Conservation (phyloP, 2,329 filamentous ascomycete genomes). For the Akanthomyces uredinophilus region DNA sequence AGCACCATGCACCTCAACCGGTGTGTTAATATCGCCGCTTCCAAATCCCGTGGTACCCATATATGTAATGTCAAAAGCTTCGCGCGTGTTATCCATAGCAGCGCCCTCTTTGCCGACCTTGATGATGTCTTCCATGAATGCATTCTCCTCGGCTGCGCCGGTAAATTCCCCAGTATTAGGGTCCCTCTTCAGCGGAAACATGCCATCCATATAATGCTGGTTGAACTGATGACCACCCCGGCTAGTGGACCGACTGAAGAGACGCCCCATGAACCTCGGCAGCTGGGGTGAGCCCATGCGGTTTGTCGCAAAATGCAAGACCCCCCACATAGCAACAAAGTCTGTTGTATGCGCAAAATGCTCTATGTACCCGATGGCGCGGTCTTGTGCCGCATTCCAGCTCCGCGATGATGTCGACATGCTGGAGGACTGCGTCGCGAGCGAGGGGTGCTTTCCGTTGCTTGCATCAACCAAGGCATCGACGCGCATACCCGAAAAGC, state of each 20-base stretch:
- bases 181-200: slow-evolving; percentile 51
- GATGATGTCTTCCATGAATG: slow-evolving; percentile 57
- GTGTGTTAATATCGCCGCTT: slow-evolving; percentile 28
- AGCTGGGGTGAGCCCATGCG: slow-evolving; percentile 37
- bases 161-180: slow-evolving; percentile 35
- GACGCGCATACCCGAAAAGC: slow-evolving; percentile 22
- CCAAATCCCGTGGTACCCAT: slow-evolving; percentile 36
- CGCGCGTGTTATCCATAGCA: slow-evolving; percentile 38
- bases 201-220: slow-evolving; percentile 58
- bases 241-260: slow-evolving; percentile 50
- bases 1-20: slow-evolving; percentile 36
- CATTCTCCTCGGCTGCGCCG: slow-evolving; percentile 44
- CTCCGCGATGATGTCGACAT: slow-evolving; percentile 31
- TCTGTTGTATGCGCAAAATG: slow-evolving; percentile 74
- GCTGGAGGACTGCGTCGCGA: slow-evolving; percentile 23
- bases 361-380: slow-evolving; percentile 66
- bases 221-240: slow-evolving; percentile 54
- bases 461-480: slow-evolving; percentile 20
- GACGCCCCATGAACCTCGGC: slow-evolving; percentile 55
- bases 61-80: slow-evolving; percentile 45
- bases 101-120: slow-evolving; percentile 40
- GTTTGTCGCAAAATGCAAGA: slow-evolving; percentile 60
- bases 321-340: slow-evolving; percentile 69
- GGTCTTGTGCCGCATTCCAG: slow-evolving; percentile 35
- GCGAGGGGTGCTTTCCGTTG: slow-evolving; percentile 16